Conservation (phyloP, 768 basidiomycete genomes). For the Hypsizygus marmoreus region DNA sequence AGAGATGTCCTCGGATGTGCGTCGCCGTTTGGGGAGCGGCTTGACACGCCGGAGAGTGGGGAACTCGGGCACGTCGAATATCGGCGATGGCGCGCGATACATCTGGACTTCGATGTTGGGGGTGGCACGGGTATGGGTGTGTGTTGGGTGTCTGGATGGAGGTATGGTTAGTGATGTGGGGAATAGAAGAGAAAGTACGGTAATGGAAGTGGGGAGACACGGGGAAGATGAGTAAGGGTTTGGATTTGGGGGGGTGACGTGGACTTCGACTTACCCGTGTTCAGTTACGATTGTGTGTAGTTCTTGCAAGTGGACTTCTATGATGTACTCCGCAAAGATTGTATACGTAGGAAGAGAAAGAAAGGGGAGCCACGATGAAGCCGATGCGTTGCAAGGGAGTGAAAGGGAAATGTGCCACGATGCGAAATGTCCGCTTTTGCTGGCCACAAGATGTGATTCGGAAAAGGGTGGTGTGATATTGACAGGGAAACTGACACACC, state of each 20-base stretch:
- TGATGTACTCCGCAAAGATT: too few relatives aligned
- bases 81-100: constrained; percentile 58
- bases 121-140: constrained; percentile 5
- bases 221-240: constrained; percentile 9
- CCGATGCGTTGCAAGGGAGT: too few relatives aligned
- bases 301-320: too few relatives aligned
- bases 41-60: constrained; percentile 67
- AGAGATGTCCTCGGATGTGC: constrained; percentile 38
- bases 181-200: neutral
- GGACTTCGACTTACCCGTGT: too few relatives aligned
- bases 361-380: too few relatives aligned
- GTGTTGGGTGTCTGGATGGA: constrained; percentile 4
- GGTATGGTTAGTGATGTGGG: constrained; percentile 3
- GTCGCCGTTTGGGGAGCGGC: constrained; percentile 76
- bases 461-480: too few relatives aligned
- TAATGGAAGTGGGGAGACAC: neutral
- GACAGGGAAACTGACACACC: too few relatives aligned
- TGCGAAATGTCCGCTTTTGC: too few relatives aligned
- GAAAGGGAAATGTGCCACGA: too few relatives aligned
- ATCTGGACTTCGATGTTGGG: constrained; percentile 32
- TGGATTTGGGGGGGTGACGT: constrained; percentile 18
- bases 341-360: too few relatives aligned
- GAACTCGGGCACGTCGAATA: constrained; percentile 68
- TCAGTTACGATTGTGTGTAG: too few relatives aligned
- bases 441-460: too few relatives aligned